phyloP scores from a whole-genome alignment of 257 asterid genomes.

The Solanum ahanhuiri region DNA sequence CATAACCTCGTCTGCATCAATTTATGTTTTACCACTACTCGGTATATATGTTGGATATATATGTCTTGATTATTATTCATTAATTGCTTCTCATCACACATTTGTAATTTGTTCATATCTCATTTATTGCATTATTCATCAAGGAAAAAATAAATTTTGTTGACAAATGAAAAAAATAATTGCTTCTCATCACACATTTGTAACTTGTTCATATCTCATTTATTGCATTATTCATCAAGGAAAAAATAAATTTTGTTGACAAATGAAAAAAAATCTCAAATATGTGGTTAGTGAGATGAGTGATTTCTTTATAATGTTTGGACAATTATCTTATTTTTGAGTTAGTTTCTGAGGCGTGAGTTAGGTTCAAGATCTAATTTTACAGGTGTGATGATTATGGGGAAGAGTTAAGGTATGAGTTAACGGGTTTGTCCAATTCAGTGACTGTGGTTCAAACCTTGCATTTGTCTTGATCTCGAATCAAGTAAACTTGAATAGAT shows the following conservation, averaged over 20 bases:
- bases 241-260: not conserved
- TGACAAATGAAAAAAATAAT: not conserved
- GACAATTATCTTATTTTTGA: not conserved
- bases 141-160: not conserved
- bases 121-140: not conserved
- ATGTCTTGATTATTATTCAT: not conserved
- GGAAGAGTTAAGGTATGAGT: not conserved
- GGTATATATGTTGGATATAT: not conserved
- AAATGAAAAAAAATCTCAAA: no score
- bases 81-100: not conserved
- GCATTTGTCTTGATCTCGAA: no score
- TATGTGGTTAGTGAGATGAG: not conserved
- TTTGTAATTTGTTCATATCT: not conserved
- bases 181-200: not conserved
- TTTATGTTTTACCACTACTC: not conserved
- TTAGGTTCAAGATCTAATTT: not conserved
- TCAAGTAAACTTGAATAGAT: not conserved
- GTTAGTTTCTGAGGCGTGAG: not conserved
- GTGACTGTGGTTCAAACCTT: no score
- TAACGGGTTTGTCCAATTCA: no score
- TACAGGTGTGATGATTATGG: not conserved
- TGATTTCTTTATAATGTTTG: no score
- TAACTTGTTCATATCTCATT: not conserved
- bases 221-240: not conserved
- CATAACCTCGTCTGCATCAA: no score